phyloP scores from a whole-genome alignment of 305 asterid species.

The Solanum hybrid region DNA sequence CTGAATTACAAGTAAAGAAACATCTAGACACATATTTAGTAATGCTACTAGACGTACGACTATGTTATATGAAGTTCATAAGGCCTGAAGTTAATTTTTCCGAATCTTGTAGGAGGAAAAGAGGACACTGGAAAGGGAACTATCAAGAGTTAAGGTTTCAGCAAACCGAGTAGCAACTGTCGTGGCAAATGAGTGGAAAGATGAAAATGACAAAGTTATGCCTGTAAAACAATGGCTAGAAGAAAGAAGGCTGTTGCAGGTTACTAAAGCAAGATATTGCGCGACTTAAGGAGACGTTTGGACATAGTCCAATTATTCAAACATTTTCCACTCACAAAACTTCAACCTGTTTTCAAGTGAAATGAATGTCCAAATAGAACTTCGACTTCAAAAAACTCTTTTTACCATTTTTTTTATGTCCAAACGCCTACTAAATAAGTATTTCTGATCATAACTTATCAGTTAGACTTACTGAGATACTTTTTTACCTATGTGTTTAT shows the following conservation, averaged over 20 bases:
- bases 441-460: background rate
- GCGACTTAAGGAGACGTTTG: background rate
- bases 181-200: constrained; percentile 96
- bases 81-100: background rate
- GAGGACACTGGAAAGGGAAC: constrained; percentile 81
- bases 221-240: constrained; percentile 96
- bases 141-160: constrained; percentile 73
- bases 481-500: background rate
- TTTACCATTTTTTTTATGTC: background rate
- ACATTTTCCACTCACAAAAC: background rate
- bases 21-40: background rate
- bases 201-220: constrained; percentile 82
- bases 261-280: background rate
- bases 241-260: constrained; percentile 81
- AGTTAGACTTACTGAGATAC: background rate
- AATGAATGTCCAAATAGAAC: background rate
- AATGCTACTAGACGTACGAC: background rate
- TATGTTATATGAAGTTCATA: background rate
- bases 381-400: background rate
- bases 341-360: background rate
- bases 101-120: constrained; percentile 61
- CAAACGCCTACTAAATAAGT: background rate
- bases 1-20: constrained; percentile 50
- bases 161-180: constrained; percentile 72
- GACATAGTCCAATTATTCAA: background rate